Conservation (phyloP, 2,329 filamentous ascomycete species). For the Hypocrella siamensis region DNA sequence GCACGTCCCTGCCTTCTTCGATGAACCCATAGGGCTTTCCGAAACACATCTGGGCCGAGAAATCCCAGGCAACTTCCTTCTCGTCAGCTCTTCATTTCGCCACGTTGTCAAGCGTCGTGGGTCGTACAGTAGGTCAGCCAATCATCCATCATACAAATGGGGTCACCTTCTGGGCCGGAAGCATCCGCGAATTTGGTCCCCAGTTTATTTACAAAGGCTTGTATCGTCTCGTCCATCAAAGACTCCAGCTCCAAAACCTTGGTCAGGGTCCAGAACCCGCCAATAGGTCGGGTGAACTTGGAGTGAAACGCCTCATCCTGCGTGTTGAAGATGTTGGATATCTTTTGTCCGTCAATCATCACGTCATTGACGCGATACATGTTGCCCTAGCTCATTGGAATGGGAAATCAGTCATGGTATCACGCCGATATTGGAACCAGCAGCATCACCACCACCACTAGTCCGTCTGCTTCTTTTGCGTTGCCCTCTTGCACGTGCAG, state of each 20-base stretch:
- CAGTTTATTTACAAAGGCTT: slow-evolving; percentile 3
- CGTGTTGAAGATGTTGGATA: slow-evolving; percentile 9
- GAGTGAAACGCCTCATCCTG: slow-evolving; percentile 6
- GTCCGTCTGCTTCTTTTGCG: not conserved
- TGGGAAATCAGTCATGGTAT: too few species aligned
- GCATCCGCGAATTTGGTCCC: slow-evolving; percentile 4
- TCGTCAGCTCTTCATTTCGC: not conserved
- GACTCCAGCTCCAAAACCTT: slow-evolving; percentile 7
- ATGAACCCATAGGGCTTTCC: slow-evolving; percentile 25
- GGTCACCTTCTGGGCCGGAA: not conserved
- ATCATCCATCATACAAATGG: slow-evolving; percentile 7
- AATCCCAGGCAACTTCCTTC: slow-evolving; percentile 19
- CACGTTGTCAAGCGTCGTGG: not conserved
- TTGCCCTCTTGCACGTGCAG: not conserved
- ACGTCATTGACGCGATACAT: slow-evolving; percentile 8
- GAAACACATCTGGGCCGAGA: slow-evolving; percentile 24
- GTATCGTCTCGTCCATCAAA: slow-evolving; percentile 7
- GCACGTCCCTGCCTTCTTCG: slow-evolving; percentile 19
- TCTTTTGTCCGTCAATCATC: slow-evolving; percentile 5
- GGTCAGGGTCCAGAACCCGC: slow-evolving; percentile 5
- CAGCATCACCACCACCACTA: not conserved
- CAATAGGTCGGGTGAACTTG: slow-evolving; percentile 6
- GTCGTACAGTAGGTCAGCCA: slow-evolving; percentile 7
- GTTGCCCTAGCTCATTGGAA: slow-evolving; percentile 3
- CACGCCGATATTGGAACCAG: too few species aligned